Percentiles rank a stretch among this genome's conserved stretches.
These are phyloP conservation scores for Geotrichum histeridarum DNA, from an alignment of 1,139 yeast genomes.

Conservation along the genomic window DNA sequence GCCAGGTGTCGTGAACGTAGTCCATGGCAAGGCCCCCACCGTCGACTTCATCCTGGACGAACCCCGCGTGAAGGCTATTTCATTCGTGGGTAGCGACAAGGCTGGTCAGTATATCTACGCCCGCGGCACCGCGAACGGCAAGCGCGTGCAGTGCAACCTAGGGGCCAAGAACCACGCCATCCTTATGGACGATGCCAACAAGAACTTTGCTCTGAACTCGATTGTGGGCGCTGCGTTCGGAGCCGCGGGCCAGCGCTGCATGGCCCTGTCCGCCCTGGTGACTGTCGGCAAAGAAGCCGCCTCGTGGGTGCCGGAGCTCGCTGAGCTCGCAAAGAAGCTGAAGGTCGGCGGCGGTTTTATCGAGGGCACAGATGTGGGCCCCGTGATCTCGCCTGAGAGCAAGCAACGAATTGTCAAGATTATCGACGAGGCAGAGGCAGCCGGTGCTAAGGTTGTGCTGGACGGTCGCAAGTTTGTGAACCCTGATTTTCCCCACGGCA, in stretches of 20 bases:
- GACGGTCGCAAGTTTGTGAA: slow-evolving; percentile 59
- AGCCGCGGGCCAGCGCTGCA: slow-evolving; percentile 82
- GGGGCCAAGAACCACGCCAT: slow-evolving; percentile 78
- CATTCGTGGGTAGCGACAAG: slow-evolving; percentile 72
- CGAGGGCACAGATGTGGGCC: slow-evolving; percentile 60
- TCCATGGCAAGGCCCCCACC: slow-evolving; percentile 73
- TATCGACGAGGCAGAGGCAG: slow-evolving; percentile 50
- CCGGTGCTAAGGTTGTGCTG: slow-evolving; percentile 53
- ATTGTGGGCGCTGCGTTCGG: slow-evolving; percentile 77
- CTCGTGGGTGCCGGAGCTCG: slow-evolving; percentile 60
- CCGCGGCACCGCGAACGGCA: slow-evolving; percentile 63
- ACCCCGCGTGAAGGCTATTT: slow-evolving; percentile 71
- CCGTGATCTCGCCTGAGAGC: slow-evolving; percentile 60
- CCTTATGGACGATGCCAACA: slow-evolving; percentile 67
- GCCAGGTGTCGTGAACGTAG: slow-evolving; percentile 66
- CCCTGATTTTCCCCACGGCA: slow-evolving; percentile 56
- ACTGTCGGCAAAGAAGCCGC: slow-evolving; percentile 60
- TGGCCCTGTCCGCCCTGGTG: slow-evolving; percentile 75
- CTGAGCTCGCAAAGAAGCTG: slow-evolving; percentile 53
- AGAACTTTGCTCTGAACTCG: slow-evolving; percentile 60
- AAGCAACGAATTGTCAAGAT: slow-evolving; percentile 52
- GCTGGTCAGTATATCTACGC: slow-evolving; percentile 72
- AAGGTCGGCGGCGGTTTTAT: slow-evolving; percentile 67
- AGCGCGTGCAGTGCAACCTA: slow-evolving; percentile 71
- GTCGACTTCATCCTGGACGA: slow-evolving; percentile 71